Percentiles rank a stretch among this genome's conserved stretches.
Evolutionary conservation across 2,329 filamentous ascomycete species (phyloP).

Genomic region (Paracorniculantispora psalliotae): DNA sequence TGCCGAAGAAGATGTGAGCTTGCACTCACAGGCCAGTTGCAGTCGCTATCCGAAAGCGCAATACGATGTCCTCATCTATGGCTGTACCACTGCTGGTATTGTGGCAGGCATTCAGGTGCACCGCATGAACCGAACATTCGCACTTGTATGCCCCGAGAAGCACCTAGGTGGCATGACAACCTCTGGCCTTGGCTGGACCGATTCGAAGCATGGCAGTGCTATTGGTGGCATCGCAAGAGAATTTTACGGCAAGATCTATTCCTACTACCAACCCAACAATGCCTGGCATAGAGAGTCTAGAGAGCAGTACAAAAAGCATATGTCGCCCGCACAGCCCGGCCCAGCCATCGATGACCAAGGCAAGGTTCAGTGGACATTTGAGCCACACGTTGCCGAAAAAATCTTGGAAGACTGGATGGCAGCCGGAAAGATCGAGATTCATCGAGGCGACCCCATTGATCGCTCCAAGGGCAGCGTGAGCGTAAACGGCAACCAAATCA

Average conservation of each 20-base stretch:
- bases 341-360: background rate
- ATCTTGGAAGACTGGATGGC: constrained; percentile 12
- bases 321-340: constrained; percentile 7
- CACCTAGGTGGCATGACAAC: constrained; percentile 9
- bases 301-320: background rate
- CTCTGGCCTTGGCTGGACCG: constrained; percentile 12
- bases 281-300: background rate
- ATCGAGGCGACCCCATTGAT: background rate
- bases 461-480: background rate
- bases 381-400: constrained; percentile 5
- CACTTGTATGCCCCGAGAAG: background rate
- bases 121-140: constrained; percentile 8
- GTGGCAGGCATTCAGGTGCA: constrained; percentile 4
- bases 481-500: background rate
- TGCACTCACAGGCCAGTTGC: background rate
- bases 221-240: constrained; percentile 13
- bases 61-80: constrained; percentile 13
- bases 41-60: background rate
- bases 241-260: constrained; percentile 8
- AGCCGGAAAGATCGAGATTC: background rate
- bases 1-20: background rate
- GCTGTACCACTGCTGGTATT: constrained; percentile 6
- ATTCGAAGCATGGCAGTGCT: constrained; percentile 6
- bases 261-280: background rate
- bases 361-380: constrained; percentile 12